Conservation (phyloP, 2,329 filamentous ascomycete genomes). For the Hypoxylon sp. region DNA sequence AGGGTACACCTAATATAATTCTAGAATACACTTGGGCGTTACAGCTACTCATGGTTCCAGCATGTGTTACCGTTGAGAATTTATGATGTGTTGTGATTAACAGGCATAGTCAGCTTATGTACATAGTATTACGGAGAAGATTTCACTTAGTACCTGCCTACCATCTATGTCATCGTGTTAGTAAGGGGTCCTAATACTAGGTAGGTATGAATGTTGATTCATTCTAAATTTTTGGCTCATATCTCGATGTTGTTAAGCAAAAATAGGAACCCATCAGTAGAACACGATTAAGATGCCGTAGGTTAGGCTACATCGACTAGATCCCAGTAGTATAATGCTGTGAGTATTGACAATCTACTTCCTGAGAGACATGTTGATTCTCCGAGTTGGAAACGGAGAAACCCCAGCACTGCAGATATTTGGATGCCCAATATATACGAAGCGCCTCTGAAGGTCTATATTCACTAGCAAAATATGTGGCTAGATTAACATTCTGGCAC, state of each 20-base stretch:
- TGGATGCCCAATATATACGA: background rate
- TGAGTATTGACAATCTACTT: background rate
- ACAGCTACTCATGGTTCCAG: background rate
- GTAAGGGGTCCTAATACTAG: too few relatives aligned
- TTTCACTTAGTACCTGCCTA: background rate
- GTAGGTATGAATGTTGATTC: too few relatives aligned
- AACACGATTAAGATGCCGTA: background rate
- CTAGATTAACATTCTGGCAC: constrained; percentile 18
- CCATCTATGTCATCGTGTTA: background rate
- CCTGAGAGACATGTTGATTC: background rate
- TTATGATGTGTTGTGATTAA: background rate
- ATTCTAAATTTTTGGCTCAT: too few relatives aligned
- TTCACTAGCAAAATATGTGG: constrained; percentile 22
- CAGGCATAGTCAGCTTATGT: background rate
- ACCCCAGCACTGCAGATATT: background rate
- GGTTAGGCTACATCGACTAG: background rate
- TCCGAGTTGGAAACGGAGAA: background rate
- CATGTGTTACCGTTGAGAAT: background rate
- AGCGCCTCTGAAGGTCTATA: constrained; percentile 17
- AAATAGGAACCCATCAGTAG: background rate
- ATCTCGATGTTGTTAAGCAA: background rate
- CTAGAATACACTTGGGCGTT: background rate
- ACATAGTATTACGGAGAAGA: too few relatives aligned
- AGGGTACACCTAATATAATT: background rate
- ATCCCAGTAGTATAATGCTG: background rate